Conservation (phyloP, 306 rosid genomes). For the Medicago arabica region DNA sequence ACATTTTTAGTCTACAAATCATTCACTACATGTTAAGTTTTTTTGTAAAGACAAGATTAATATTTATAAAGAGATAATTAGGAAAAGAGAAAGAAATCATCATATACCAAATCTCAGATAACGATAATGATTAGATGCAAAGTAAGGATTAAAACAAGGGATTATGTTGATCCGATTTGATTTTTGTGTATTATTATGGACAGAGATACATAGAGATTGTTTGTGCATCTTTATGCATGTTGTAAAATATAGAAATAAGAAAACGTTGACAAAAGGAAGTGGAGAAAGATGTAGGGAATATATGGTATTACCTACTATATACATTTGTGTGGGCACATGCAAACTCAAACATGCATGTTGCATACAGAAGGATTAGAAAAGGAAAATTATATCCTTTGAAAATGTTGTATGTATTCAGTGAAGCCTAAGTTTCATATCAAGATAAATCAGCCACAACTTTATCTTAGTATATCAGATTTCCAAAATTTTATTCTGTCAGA, state of each 20-base stretch:
- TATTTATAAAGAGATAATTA: background rate
- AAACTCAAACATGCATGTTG: constrained; percentile 44
- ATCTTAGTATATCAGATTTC: constrained; percentile 54
- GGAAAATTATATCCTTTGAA: constrained; percentile 45
- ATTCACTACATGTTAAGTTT: too few species aligned
- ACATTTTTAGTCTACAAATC: too few species aligned
- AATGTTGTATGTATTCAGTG: constrained; percentile 37
- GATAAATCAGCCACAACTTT: constrained; percentile 58
- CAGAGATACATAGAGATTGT: constrained; percentile 32
- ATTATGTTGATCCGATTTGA: constrained; percentile 54
- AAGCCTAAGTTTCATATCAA: constrained; percentile 53
- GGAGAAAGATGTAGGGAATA: constrained; percentile 84
- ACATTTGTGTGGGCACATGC: constrained; percentile 85
- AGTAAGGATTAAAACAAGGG: constrained; percentile 54
- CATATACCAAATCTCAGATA: background rate
- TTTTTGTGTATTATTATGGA: constrained; percentile 39
- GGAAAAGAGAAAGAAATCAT: background rate
- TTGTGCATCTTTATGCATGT: constrained; percentile 23
- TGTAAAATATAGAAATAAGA: constrained; percentile 18
- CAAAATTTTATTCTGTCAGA: constrained; percentile 27
- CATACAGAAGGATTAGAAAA: constrained; percentile 51
- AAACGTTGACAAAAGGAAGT: constrained; percentile 66
- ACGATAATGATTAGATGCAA: constrained; percentile 4
- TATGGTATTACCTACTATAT: constrained; percentile 56
- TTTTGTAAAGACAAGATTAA: too few species aligned